A percentile compares a stretch with the other conserved stretches of the same genome.
Conservation (phyloP, 495 filamentous ascomycete species). For the Cercophora sp. region DNA sequence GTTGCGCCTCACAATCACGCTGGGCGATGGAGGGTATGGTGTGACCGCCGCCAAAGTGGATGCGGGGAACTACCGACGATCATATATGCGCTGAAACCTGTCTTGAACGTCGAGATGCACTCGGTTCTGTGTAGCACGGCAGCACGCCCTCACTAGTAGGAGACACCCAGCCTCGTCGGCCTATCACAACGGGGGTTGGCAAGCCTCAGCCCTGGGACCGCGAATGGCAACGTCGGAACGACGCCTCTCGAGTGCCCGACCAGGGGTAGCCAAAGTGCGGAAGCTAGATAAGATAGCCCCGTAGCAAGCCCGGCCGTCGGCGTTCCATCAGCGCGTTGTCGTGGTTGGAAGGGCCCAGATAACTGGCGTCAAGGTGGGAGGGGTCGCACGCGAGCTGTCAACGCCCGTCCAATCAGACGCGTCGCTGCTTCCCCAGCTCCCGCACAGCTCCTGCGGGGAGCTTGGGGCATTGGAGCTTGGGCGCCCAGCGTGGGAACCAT, state of each 20-base stretch:
- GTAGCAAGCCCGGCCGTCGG: conserved; percentile 15
- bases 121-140: no score
- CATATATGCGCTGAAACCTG: conserved; percentile 12
- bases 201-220: conserved; percentile 7
- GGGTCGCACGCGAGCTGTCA: background rate
- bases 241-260: conserved; percentile 12
- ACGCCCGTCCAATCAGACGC: background rate
- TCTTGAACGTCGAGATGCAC: background rate
- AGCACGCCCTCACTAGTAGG: no score
- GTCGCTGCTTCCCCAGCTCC: conserved; percentile 2
- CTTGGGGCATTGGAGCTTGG: background rate
- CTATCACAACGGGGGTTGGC: conserved; percentile 5
- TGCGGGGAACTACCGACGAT: conserved; percentile 1
- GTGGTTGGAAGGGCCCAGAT: background rate
- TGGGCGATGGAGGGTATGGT: conserved; percentile 1
- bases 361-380: background rate
- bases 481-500: background rate
- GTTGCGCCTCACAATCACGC: background rate
- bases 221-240: conserved; percentile 6
- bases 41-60: background rate
- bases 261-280: background rate
- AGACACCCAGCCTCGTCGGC: background rate
- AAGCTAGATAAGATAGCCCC: conserved; percentile 21
- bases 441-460: conserved; percentile 3
- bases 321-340: conserved; percentile 1